A percentile compares a stretch with the other conserved stretches of the same genome.
These are phyloP conservation scores for Graphilbum fragrans DNA, from an alignment of 2,329 filamentous ascomycete species.

Conservation along the genomic window DNA sequence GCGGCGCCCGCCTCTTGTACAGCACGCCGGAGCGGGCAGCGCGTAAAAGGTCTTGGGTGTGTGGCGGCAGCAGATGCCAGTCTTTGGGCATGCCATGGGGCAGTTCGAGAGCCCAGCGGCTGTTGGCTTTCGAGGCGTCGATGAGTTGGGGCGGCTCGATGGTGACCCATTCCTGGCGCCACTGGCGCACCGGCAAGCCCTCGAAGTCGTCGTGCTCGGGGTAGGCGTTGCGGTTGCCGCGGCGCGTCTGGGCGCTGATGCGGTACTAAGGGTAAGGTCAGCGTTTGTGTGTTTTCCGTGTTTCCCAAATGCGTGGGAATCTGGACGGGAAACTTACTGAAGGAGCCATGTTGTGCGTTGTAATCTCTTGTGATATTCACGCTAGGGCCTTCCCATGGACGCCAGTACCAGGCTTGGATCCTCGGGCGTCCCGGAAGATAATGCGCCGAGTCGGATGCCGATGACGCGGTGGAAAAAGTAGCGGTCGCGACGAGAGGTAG, in stretches of 20 bases:
- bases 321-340: not conserved
- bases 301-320: too few species aligned
- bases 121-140: conserved; percentile 37
- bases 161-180: conserved; percentile 60
- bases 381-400: too few species aligned
- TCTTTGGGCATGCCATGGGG: conserved; percentile 78
- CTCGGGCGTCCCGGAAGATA: too few species aligned
- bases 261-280: conserved; percentile 9
- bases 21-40: conserved; percentile 66
- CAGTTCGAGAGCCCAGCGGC: conserved; percentile 64
- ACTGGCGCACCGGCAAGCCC: conserved; percentile 80
- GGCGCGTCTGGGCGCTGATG: conserved; percentile 32
- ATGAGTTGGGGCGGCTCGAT: conserved; percentile 58
- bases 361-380: too few species aligned
- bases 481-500: too few species aligned
- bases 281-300: too few species aligned
- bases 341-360: not conserved
- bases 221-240: conserved; percentile 42
- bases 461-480: too few species aligned
- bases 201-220: conserved; percentile 52
- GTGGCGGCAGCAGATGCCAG: conserved; percentile 60
- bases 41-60: conserved; percentile 72
- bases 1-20: conserved; percentile 57
- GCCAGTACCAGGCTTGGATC: too few species aligned
- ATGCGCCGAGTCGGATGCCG: too few species aligned